Conservation (phyloP, 2,329 filamentous ascomycete genomes). For the Monosporascus ibericus region DNA sequence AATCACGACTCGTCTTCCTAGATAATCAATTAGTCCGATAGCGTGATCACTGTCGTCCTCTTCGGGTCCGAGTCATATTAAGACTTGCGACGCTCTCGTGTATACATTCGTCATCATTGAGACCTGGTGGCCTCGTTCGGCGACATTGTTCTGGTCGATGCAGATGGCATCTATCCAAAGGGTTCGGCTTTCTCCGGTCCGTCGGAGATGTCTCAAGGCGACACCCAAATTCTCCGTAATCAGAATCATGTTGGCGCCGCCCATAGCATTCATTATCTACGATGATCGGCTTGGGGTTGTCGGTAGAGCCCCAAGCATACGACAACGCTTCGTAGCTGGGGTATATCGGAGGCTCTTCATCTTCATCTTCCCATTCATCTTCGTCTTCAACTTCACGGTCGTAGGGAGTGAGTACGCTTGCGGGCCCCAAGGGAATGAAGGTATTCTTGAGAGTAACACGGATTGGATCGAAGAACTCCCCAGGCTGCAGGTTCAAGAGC, state of each 20-base stretch:
- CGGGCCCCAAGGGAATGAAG: neutral
- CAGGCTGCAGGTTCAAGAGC: neutral
- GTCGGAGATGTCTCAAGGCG: neutral
- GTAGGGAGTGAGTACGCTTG: too few species aligned
- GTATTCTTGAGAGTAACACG: neutral
- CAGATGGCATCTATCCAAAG: slow-evolving; percentile 4
- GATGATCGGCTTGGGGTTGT: neutral
- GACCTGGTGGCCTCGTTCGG: slow-evolving; percentile 1
- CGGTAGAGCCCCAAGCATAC: neutral
- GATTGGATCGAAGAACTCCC: neutral
- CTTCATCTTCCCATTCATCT: too few species aligned
- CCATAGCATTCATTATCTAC: too few species aligned
- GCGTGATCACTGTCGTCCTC: neutral
- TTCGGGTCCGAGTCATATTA: neutral
- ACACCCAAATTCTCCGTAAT: neutral
- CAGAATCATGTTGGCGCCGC: neutral
- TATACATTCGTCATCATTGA: neutral
- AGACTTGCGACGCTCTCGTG: neutral
- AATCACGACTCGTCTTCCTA: neutral
- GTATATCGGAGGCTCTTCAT: too few species aligned
- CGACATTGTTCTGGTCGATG: slow-evolving; percentile 1
- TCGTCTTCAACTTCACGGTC: too few species aligned
- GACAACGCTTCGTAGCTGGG: neutral
- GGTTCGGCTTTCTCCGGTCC: neutral
- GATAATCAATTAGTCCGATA: neutral